Evolutionary conservation across 768 basidiomycete genomes (phyloP), one percentile per base, ranked within the genome.

Genomic region (Kockovaella imperatae): DNA sequence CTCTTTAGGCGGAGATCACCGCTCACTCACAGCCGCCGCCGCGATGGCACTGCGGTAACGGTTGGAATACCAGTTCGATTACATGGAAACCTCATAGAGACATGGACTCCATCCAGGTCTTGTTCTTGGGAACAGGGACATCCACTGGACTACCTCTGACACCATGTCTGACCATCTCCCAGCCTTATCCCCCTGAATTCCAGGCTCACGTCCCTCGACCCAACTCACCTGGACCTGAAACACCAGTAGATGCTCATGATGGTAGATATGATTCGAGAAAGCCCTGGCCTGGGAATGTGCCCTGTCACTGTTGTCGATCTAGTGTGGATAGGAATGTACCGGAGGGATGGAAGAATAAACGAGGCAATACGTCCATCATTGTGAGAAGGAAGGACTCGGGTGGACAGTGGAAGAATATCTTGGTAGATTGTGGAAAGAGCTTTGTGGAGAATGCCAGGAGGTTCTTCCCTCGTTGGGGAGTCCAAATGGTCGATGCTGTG

Each of bases 391-490:
- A 74, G 73, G 45, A 69, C 57, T 43, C 68, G 55, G 62, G 77
- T 73, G 84, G 87, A 62, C 53, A 83, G 75, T 58, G 41, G 54
- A 59, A 83, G 61, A 87, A 84, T 14, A 76, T 89, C 47, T 77
- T 88, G 13, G 80, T 89, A 58, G 87, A 89, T 71, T 84, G 81
- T 17, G 87, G 87, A 43, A 89, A 89, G 74, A 87, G 81, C 49
- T 89, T 88, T 68, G 45, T 63, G 36, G 60, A 68, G 26, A 57
- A 72, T 55, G 70, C 73, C 21, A 60, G 60, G 38, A 60, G 55
- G 42, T 71, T 68, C 42, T 71, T 82, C 60, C 86, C 86, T 1
- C 80, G 80, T 66, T 82, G 83, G 66, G 80, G 80, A 3, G 72
- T 93, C 35, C 75, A 87, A 57, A 73, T 75, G 52, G 82, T 84